Evolutionary conservation across 2,329 filamentous ascomycete genomes (phyloP).

Genomic region (Aphanoascus verrucosus): DNA sequence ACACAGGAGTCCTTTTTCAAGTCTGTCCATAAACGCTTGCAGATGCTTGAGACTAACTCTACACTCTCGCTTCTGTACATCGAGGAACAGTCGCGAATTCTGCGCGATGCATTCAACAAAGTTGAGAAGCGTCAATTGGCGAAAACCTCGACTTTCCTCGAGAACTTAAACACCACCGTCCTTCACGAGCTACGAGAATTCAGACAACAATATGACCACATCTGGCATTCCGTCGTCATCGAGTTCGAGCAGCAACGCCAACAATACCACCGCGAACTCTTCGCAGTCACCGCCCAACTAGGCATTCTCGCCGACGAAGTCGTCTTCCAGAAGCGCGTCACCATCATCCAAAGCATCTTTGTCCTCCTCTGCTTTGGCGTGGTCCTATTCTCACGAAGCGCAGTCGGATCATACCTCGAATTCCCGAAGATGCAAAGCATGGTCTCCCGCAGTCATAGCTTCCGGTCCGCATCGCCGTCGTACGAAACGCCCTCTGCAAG

Average conservation of each 20-base stretch:
- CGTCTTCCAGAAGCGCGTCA: slow-evolving; percentile 73
- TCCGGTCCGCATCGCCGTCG: slow-evolving; percentile 29
- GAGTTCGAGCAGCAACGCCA: slow-evolving; percentile 83
- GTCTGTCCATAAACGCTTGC: slow-evolving; percentile 82
- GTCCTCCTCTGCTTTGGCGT: slow-evolving; percentile 77
- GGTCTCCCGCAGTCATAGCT: slow-evolving; percentile 36
- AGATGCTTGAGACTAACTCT: slow-evolving; percentile 82
- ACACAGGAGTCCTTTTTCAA: slow-evolving; percentile 99
- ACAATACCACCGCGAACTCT: slow-evolving; percentile 69
- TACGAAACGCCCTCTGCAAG: slow-evolving; percentile 29
- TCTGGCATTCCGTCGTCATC: slow-evolving; percentile 91
- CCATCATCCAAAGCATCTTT: slow-evolving; percentile 79
- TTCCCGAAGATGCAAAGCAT: slow-evolving; percentile 39
- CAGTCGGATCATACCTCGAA: slow-evolving; percentile 36
- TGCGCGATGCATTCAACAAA: slow-evolving; percentile 75
- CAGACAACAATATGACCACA: slow-evolving; percentile 80
- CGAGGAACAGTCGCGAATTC: slow-evolving; percentile 83
- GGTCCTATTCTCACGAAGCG: slow-evolving; percentile 60
- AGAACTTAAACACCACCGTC: slow-evolving; percentile 78
- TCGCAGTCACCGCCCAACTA: slow-evolving; percentile 68
- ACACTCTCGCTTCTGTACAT: slow-evolving; percentile 92
- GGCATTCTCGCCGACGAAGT: slow-evolving; percentile 91
- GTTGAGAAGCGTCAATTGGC: slow-evolving; percentile 77
- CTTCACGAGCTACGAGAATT: slow-evolving; percentile 67
- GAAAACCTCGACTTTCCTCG: slow-evolving; percentile 73